These are phyloP conservation scores for Ophiostoma sp. DNA, from an alignment of 2,329 filamentous ascomycete species.

Conservation along the genomic window DNA sequence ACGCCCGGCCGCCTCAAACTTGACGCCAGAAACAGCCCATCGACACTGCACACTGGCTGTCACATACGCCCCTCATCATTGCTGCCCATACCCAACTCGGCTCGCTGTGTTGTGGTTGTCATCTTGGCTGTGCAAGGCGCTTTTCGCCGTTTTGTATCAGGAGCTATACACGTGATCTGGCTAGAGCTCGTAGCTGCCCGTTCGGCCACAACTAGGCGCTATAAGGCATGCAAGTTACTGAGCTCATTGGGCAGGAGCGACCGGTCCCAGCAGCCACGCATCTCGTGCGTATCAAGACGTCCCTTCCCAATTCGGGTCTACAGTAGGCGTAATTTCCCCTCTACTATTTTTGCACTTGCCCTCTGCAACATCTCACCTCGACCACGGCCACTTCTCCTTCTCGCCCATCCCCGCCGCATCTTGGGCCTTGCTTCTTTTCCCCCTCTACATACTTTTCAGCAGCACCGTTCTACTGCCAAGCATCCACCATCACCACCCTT, in stretches of 20 bases:
- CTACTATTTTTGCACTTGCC: background rate
- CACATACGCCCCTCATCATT: no score
- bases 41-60: no score
- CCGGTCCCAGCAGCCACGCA: background rate
- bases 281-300: background rate
- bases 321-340: background rate
- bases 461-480: background rate
- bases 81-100: no score
- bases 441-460: background rate
- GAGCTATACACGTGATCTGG: no score
- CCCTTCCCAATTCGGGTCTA: background rate
- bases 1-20: no score
- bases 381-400: background rate
- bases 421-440: background rate
- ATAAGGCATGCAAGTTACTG: background rate
- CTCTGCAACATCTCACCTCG: background rate
- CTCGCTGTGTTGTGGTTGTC: no score
- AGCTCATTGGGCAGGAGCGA: conserved; percentile 4
- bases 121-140: no score
- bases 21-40: no score
- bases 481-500: background rate
- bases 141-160: no score
- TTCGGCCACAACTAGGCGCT: background rate
- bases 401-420: background rate
- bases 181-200: no score